Evolutionary conservation across 2,329 filamentous ascomycete genomes (phyloP), one percentile per base, ranked within the genome.

Genomic region (Mollisia scopiformis): DNA sequence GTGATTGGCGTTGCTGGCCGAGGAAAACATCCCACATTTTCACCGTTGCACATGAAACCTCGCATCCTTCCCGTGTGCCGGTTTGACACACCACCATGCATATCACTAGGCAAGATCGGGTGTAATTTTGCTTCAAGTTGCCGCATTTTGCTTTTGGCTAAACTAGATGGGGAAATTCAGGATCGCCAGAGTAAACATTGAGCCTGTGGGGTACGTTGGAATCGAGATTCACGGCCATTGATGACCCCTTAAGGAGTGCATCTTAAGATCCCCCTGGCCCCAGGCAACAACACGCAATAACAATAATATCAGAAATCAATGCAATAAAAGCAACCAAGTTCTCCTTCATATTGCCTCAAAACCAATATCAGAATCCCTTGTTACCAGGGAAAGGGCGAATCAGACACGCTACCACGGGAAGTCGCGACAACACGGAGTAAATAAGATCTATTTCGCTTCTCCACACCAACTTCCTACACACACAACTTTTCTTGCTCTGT

Each of bases 191-290:
- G 30, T 55, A 59, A 55, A 55, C 57, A 59, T 21, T 11, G 31
- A 35, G 31, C 31, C 10, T 47, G 43, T 47, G 43, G 43, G 43
- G 43, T 47, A 47, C 23, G 43, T 19, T 43, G 37, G n/a, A n/a
- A n/a, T n/a, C n/a, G n/a, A n/a, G n/a, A n/a, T n/a, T n/a, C n/a
- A n/a, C n/a, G n/a, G n/a, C 46, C 21, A 49, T 55, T 50, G 19
- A 61, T 46, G 50, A 46, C 54, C 61, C 58, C 61, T 58, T 63
- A 47, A 58, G 55, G 57, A 58, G 61, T 63, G 53, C 61, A 59
- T 56, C 56, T 50, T 62, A 57, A 57, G 39, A 57, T 56, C 39
- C 30, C 25, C 16, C 16, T 21, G 2, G 11, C 33, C 31, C 31
- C 31, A 13, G 16, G 31, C 31, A 14, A 35, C 11, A 14, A 14